phyloP scores from a whole-genome alignment of 2,329 filamentous ascomycete genomes.

The Chaetomium sp. region DNA sequence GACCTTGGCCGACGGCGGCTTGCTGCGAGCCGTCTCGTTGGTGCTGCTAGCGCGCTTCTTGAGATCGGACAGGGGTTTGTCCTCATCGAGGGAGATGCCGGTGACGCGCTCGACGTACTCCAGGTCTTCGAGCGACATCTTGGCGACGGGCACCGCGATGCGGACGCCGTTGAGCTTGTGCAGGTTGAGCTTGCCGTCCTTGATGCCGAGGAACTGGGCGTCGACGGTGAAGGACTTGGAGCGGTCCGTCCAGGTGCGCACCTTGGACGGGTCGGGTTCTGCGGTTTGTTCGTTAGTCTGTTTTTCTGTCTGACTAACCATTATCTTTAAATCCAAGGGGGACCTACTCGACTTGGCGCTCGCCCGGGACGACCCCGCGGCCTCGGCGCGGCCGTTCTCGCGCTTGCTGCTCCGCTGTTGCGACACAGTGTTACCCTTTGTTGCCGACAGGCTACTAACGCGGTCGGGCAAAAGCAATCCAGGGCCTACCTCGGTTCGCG shows the following conservation, averaged over 20 bases:
- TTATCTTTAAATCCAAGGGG: background rate
- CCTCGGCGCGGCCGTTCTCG: constrained; percentile 58
- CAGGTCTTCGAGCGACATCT: constrained; percentile 93
- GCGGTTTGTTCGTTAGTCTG: background rate
- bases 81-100: constrained; percentile 86
- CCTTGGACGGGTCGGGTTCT: constrained; percentile 79
- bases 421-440: constrained; percentile 53
- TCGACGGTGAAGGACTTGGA: constrained; percentile 96
- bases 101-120: constrained; percentile 88
- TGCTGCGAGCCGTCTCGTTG: constrained; percentile 13
- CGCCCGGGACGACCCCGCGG: constrained; percentile 52
- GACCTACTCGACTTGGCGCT: constrained; percentile 70
- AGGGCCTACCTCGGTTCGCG: constrained; percentile 64
- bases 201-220: constrained; percentile 88
- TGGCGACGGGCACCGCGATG: constrained; percentile 88
- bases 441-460: constrained; percentile 68
- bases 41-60: constrained; percentile 39
- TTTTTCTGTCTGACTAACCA: too few relatives aligned
- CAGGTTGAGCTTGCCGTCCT: constrained; percentile 93
- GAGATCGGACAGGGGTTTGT: constrained; percentile 86
- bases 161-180: constrained; percentile 98
- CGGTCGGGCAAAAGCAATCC: constrained; percentile 69
- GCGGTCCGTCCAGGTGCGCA: constrained; percentile 90
- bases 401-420: constrained; percentile 62
- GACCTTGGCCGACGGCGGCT: constrained; percentile 32